These are phyloP conservation scores for Sordaria brevicollis DNA, from an alignment of 495 filamentous ascomycete genomes.

Conservation along the genomic window DNA sequence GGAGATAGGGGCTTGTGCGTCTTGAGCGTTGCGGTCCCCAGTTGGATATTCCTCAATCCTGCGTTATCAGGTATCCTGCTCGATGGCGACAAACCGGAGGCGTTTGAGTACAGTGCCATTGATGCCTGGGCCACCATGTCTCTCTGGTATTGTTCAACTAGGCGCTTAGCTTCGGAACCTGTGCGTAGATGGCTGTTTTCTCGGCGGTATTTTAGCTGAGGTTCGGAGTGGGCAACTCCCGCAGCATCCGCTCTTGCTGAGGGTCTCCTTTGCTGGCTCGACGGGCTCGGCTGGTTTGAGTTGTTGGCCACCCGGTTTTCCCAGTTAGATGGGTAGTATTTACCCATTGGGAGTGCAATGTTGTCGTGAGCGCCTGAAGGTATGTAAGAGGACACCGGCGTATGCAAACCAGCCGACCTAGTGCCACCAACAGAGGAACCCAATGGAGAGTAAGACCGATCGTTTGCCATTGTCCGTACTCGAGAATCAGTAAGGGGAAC, in stretches of 20 bases:
- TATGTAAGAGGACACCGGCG: slow-evolving; percentile 32
- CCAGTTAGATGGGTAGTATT: slow-evolving; percentile 46
- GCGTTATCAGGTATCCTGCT: neutral
- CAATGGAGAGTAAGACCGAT: slow-evolving; percentile 2
- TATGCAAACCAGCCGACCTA: slow-evolving; percentile 11
- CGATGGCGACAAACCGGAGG: slow-evolving; percentile 1
- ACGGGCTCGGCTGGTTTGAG: slow-evolving; percentile 7
- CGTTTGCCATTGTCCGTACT: neutral
- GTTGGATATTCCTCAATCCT: slow-evolving; percentile 1
- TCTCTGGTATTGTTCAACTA: slow-evolving; percentile 48
- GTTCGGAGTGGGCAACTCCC: slow-evolving; percentile 12
- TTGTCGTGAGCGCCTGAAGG: slow-evolving; percentile 26
- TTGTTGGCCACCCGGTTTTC: slow-evolving; percentile 25
- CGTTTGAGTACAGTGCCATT: slow-evolving; percentile 17
- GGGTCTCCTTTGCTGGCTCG: slow-evolving; percentile 1
- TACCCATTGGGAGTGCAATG: slow-evolving; percentile 37
- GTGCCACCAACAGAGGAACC: neutral
- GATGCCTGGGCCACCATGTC: slow-evolving; percentile 49
- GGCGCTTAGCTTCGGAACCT: slow-evolving; percentile 35
- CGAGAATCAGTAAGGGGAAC: slow-evolving; percentile 8
- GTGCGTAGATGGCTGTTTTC: slow-evolving; percentile 19
- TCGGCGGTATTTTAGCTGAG: slow-evolving; percentile 15
- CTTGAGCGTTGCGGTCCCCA: slow-evolving; percentile 9
- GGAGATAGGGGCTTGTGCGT: slow-evolving; percentile 49
- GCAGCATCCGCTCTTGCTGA: neutral